A percentile compares a stretch with the other conserved stretches of the same genome.
Evolutionary conservation across 164 flowering plant species (phyloP).

Genomic region (Taxillus chinensis): DNA sequence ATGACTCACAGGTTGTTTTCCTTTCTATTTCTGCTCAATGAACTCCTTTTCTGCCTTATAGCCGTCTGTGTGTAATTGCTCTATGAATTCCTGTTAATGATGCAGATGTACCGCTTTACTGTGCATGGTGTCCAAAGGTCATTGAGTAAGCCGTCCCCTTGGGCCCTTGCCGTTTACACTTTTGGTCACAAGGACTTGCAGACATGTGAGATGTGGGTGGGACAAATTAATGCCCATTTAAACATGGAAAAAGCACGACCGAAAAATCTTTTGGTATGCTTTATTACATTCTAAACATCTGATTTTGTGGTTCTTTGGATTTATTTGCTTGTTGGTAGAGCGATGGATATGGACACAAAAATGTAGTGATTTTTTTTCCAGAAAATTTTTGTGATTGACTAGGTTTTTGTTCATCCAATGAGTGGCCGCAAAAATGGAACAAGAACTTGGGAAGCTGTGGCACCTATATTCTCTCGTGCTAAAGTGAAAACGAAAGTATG

Average conservation of each 20-base stretch:
- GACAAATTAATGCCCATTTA: conserved; percentile 34
- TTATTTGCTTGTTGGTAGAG: not conserved
- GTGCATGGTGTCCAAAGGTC: conserved; percentile 58
- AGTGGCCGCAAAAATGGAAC: conserved; percentile 83
- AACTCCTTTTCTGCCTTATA: not conserved
- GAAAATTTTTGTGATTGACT: conserved; percentile 17
- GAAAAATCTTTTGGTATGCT: conserved; percentile 69
- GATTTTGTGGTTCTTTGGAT: not conserved
- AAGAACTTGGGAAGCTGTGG: conserved; percentile 66
- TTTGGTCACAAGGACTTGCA: conserved; percentile 61
- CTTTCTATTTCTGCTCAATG: not conserved
- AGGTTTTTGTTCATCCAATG: conserved; percentile 84
- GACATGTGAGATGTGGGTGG: conserved; percentile 61
- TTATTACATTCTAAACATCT: not conserved
- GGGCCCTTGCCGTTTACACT: conserved; percentile 36
- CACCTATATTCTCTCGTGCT: conserved; percentile 72
- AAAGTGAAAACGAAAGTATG: conserved; percentile 73
- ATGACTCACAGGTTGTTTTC: conserved; percentile 39
- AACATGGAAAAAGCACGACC: conserved; percentile 53
- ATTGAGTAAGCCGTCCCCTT: conserved; percentile 36
- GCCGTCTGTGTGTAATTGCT: not conserved
- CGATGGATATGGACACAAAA: not conserved
- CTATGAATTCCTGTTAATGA: conserved; percentile 8
- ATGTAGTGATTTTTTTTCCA: conserved; percentile 11
- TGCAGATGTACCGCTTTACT: conserved; percentile 73